Evolutionary conservation across 1,284 basidiomycete species (phyloP), one percentile per base, ranked within the genome.

Genomic region (Fomitopsis palustris): DNA sequence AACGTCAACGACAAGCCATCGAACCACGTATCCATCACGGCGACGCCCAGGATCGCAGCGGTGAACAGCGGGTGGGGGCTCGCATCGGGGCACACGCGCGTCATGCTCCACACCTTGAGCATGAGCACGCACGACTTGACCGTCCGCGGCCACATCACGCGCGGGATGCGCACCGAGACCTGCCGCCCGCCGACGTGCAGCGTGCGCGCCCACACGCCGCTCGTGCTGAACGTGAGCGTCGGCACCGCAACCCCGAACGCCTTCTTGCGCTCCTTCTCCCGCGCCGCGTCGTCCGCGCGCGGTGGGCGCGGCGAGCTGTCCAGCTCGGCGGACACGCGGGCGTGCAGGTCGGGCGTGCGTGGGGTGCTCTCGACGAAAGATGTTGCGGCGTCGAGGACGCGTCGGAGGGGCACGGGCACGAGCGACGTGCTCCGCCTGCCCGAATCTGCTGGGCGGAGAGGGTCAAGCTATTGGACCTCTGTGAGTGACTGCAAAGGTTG

Each of bases 11-110:
- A 63, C 14, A 80, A 54, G 5, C 69, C 68, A 47, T 81, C 81
- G 29, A 79, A 74, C 64, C 78, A 72, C 7, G 78, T 81, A 69
- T 84, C 82, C 55, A 72, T 58, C 37, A 82, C 62, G 1, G 80
- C 82, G 2, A 77, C 73, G 5, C 71, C 62, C 33, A 76, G 64
- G 51, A 80, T 64, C 16, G 70, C 57, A 0, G 52, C 62, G 23
- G 66, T 54, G 9, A 67, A 56, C 9, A 64, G 42, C 9, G 65
- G 58, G 41, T 67, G 64, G 5, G 62, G 49, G 19, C 38, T 56
- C 16, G 59, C 41, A 27, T 65, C 61, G 25, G 70, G 65, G 59
- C 78, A 76, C 29, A 80, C 59, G 1, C 69, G 67, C 12, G 74
- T 70, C 9, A 75, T 62, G 43, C 69, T 74, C 57, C 72, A 62